phyloP scores from a whole-genome alignment of 352 stramenopile genomes.

The Globisporangium irregulare region DNA sequence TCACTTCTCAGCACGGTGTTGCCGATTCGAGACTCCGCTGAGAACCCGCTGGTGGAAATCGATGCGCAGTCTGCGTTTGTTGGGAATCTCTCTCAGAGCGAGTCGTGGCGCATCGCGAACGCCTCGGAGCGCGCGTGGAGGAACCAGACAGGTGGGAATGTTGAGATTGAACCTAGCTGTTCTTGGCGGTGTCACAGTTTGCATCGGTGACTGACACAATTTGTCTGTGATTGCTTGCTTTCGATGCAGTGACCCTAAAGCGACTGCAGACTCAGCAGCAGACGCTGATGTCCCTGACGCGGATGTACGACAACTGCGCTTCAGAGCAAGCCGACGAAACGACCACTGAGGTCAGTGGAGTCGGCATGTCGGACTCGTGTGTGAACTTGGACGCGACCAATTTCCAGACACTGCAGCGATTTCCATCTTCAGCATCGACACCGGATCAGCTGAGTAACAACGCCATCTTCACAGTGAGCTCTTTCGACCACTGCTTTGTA shows the following conservation, averaged over 20 bases:
- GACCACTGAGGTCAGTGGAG: background rate
- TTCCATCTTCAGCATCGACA: background rate
- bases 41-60: constrained; percentile 5
- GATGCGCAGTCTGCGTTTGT: constrained; percentile 1
- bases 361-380: background rate
- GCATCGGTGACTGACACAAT: background rate
- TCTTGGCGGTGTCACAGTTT: background rate
- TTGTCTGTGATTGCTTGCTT: background rate
- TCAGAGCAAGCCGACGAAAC: background rate
- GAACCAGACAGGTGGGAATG: constrained; percentile 11
- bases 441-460: background rate
- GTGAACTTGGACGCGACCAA: background rate
- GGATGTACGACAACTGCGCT: constrained; percentile 7
- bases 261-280: background rate
- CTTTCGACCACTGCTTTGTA: constrained; percentile 11
- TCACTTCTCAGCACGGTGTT: constrained; percentile 8
- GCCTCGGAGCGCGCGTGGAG: background rate
- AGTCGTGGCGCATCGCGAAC: background rate
- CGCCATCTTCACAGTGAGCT: background rate
- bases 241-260: background rate
- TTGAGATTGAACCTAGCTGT: background rate
- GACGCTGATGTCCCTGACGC: constrained; percentile 5
- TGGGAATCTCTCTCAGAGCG: background rate
- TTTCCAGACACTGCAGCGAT: background rate
- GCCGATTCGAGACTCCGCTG: constrained; percentile 6